A percentile compares a stretch with the other conserved stretches of the same genome.
These are phyloP conservation scores for Emmonsia crescens DNA, from an alignment of 2,329 filamentous ascomycete genomes.

Conservation along the genomic window DNA sequence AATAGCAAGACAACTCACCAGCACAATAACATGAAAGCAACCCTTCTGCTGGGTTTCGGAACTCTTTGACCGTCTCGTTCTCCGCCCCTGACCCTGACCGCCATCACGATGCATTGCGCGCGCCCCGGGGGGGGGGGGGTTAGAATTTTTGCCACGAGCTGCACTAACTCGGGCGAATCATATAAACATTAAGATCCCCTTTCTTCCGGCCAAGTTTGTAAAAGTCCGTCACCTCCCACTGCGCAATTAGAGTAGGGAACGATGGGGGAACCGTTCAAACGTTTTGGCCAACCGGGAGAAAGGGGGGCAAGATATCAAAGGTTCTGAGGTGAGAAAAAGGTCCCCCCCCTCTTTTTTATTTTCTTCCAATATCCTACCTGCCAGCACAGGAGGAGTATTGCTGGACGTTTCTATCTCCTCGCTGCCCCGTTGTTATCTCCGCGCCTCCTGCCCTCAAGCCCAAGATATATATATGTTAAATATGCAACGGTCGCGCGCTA, in stretches of 20 bases:
- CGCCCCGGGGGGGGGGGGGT: background rate
- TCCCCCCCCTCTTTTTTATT: background rate
- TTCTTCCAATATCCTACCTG: background rate
- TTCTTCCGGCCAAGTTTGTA: background rate
- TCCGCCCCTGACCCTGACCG: constrained; percentile 2
- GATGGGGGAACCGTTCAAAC: too few relatives aligned
- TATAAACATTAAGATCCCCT: background rate
- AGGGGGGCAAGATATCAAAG: background rate
- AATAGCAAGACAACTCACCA: constrained; percentile 47
- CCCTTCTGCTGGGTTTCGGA: constrained; percentile 21
- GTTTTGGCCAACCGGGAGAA: background rate
- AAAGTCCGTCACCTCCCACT: background rate
- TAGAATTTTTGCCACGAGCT: background rate
- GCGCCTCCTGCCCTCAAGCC: background rate
- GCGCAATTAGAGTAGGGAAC: background rate
- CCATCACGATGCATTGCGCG: constrained; percentile 7
- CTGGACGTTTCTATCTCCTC: background rate
- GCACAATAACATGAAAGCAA: constrained; percentile 61
- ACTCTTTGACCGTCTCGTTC: background rate
- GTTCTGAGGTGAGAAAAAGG: background rate
- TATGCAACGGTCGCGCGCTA: background rate
- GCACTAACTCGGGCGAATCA: background rate
- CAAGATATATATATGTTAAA: too few relatives aligned
- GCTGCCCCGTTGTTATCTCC: background rate
- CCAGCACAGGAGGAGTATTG: background rate